Base-by-base conservation (phyloP, 148 eudicot species). In the Vaccinium myrtillus region DNA sequence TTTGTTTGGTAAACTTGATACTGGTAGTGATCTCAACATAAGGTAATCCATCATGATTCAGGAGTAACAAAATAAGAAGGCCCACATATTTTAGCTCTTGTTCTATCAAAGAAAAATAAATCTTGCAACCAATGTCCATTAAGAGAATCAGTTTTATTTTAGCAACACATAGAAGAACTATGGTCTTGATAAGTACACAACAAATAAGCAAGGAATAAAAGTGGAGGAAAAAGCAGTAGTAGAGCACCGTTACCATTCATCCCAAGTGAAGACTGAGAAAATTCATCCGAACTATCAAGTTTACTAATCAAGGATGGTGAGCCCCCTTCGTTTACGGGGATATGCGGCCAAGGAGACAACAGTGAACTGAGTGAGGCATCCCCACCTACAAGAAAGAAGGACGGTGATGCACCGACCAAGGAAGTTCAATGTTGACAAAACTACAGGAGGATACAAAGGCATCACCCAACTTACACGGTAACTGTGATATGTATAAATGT, bases 401-500 rank as follows among this genome's bases (percentile, higher is more conserved):
- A 79, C 49, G 43, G n/a, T 56, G 19, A 39, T 54, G 16, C 78
- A 63, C 50, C 46, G 67, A 61, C 78, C 54, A 30, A 13, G 77
- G 43, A 74, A 77, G 51, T 70, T 73, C 48, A 84, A 23, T 18
- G 23, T 55, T n/a, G 78, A 81, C 16, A 18, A 21, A 46, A 75
- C 51, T 36, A 46, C 50, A 50, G 1, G 63, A 85, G 14, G 46
- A 86, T 48, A 51, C 39, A 54, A 46, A 59, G 36, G 74, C 23
- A 78, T 8, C 39, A 78, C 49, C 75, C 27, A 56, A 90, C 97
- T 90, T 83, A 95, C 99, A 96, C 70, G 99, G 99, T 81, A 94
- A 87, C 85, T 96, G 99, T 19, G 99, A 96, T 82, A 96, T 88
- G 84, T 96, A 96, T 88, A 96, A 73, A 87, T 96, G 99, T 32